Conservation (phyloP, 1,139 yeast genomes). For the Hemisphaericaspora lyxosophila region DNA sequence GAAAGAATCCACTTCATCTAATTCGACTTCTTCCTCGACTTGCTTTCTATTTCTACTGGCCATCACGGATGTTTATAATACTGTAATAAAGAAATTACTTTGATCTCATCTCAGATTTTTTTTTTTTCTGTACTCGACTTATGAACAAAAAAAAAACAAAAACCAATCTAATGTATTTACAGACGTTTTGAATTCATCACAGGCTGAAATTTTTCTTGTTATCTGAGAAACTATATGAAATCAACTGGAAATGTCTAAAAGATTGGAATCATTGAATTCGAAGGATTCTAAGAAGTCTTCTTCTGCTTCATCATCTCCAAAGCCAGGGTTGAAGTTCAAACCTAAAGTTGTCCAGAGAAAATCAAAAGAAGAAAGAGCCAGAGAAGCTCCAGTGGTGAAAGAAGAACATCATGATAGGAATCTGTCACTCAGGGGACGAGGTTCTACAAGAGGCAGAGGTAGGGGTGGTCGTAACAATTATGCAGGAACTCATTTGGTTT, state of each 20-base stretch:
- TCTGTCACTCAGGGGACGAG: slow-evolving; percentile 27
- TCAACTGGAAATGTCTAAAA: slow-evolving; percentile 39
- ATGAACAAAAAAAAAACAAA: background rate
- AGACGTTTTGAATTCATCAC: too few species aligned
- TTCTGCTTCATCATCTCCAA: slow-evolving; percentile 24
- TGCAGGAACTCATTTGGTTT: slow-evolving; percentile 66
- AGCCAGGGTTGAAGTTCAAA: slow-evolving; percentile 63
- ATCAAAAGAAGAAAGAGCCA: slow-evolving; percentile 78
- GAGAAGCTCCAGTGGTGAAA: slow-evolving; percentile 61
- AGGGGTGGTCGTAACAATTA: slow-evolving; percentile 46
- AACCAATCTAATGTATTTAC: too few species aligned
- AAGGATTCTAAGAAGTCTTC: slow-evolving; percentile 36
- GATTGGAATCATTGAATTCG: slow-evolving; percentile 45
- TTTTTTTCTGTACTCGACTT: too few species aligned
- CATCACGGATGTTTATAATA: slow-evolving; percentile 9
- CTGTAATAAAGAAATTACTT: slow-evolving; percentile 2
- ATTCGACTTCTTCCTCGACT: slow-evolving; percentile 30
- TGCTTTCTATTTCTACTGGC: slow-evolving; percentile 16
- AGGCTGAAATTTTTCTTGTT: too few species aligned
- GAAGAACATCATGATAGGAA: slow-evolving; percentile 26
- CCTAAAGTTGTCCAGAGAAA: slow-evolving; percentile 85
- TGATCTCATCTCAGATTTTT: slow-evolving; percentile 13
- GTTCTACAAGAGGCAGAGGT: slow-evolving; percentile 32
- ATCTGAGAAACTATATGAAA: too few species aligned
- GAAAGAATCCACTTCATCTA: slow-evolving; percentile 73